These are phyloP conservation scores for Kwoniella mangroviensis DNA, from an alignment of 768 basidiomycete species.

Conservation along the genomic window DNA sequence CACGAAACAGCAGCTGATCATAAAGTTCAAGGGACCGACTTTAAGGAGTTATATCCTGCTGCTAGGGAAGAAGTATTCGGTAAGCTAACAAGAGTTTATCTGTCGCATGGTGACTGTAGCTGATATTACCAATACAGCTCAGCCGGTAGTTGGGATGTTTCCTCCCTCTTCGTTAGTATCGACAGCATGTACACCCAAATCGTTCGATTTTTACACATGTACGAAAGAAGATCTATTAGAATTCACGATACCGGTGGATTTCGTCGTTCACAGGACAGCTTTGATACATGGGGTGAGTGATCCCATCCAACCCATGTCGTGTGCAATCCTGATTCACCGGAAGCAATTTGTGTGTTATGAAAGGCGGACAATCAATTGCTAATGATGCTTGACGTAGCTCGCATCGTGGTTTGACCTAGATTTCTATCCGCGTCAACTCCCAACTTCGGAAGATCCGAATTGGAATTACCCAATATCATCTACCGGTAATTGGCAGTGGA, in stretches of 20 bases:
- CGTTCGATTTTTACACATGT: constrained; percentile 55
- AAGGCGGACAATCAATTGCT: not conserved
- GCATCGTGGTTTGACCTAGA: constrained; percentile 57
- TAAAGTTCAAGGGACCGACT: constrained; percentile 42
- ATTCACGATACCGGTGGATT: constrained; percentile 50
- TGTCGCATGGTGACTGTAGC: not conserved
- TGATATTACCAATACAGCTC: constrained; percentile 34
- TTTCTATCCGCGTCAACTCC: constrained; percentile 44
- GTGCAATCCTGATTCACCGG: too few species aligned
- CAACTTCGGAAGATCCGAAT: constrained; percentile 28
- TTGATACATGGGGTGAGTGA: constrained; percentile 52
- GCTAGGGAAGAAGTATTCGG: constrained; percentile 55
- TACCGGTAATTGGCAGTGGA: constrained; percentile 39
- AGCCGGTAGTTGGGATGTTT: constrained; percentile 56
- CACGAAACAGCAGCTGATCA: constrained; percentile 11
- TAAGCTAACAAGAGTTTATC: constrained; percentile 21
- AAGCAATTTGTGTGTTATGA: too few species aligned
- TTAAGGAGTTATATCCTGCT: constrained; percentile 42
- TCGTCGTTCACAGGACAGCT: constrained; percentile 47
- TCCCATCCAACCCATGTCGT: not conserved
- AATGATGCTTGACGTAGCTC: constrained; percentile 32
- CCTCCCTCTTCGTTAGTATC: constrained; percentile 48
- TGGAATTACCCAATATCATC: constrained; percentile 47
- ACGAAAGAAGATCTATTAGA: constrained; percentile 46
- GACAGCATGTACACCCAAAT: constrained; percentile 44